Evolutionary conservation across 1,139 yeast genomes (phyloP).

Genomic region (Saccharomyces pastorianus): DNA sequence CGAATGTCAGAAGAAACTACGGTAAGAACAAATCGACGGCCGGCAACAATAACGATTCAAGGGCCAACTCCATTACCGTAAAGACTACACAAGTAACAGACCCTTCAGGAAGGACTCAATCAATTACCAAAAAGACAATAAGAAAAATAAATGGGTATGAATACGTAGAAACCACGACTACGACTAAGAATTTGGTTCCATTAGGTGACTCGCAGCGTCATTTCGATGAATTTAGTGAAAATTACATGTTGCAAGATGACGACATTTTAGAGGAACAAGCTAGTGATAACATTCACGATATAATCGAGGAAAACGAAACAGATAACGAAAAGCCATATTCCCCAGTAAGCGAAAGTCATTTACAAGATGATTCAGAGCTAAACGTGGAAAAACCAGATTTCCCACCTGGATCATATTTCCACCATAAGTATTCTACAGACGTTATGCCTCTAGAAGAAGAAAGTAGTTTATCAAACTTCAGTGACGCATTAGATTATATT

Average conservation of each 20-base stretch:
- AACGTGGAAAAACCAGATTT: not conserved
- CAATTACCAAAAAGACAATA: slow-evolving; percentile 28
- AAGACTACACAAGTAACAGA: slow-evolving; percentile 28
- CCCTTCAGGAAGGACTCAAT: slow-evolving; percentile 27
- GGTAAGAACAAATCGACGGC: not conserved
- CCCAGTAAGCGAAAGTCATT: not conserved
- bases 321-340: not conserved
- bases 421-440: slow-evolving; percentile 2
- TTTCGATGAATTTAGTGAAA: slow-evolving; percentile 29
- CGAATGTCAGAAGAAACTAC: not conserved
- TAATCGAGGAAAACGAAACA: slow-evolving; percentile 1
- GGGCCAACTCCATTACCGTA: slow-evolving; percentile 28
- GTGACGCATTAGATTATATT: slow-evolving; percentile 25
- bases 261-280: slow-evolving; percentile 7
- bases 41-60: slow-evolving; percentile 8
- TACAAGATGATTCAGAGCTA: not conserved
- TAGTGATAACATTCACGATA: not conserved
- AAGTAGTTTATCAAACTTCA: slow-evolving; percentile 24
- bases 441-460: slow-evolving; percentile 17
- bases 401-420: not conserved
- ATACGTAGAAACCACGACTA: slow-evolving; percentile 29
- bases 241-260: slow-evolving; percentile 17
- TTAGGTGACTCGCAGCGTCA: slow-evolving; percentile 16
- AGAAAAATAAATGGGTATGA: slow-evolving; percentile 28
- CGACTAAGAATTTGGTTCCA: slow-evolving; percentile 15